A percentile compares a stretch with the other conserved stretches of the same genome.
phyloP scores from a whole-genome alignment of 2,329 filamentous ascomycete species.

The Microsporum canis region DNA sequence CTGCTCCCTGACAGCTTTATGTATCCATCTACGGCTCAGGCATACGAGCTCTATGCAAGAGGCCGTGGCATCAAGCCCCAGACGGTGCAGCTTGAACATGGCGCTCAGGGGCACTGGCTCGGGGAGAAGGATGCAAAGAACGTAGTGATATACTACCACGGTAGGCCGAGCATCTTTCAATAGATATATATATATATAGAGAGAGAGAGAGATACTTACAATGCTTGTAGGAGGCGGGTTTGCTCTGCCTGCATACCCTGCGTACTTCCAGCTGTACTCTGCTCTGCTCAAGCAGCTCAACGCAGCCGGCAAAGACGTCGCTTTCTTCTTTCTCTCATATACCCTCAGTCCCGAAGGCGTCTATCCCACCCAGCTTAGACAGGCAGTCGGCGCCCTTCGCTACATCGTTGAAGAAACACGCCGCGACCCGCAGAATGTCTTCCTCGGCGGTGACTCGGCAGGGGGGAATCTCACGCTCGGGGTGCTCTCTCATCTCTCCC shows the following conservation, averaged over 20 bases:
- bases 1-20: background rate
- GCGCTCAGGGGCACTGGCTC: slow-evolving; percentile 29
- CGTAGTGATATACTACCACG: slow-evolving; percentile 30
- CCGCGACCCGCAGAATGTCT: slow-evolving; percentile 26
- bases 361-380: slow-evolving; percentile 35
- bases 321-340: slow-evolving; percentile 47
- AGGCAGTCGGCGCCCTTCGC: slow-evolving; percentile 32
- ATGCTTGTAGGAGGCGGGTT: slow-evolving; percentile 44
- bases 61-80: slow-evolving; percentile 21
- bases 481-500: slow-evolving; percentile 34
- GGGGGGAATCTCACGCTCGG: slow-evolving; percentile 33
- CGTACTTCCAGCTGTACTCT: slow-evolving; percentile 29
- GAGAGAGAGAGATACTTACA: background rate
- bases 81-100: slow-evolving; percentile 23
- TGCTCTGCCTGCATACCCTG: slow-evolving; percentile 36
- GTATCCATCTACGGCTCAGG: slow-evolving; percentile 17
- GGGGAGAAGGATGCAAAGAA: slow-evolving; percentile 31
- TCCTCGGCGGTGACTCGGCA: slow-evolving; percentile 36
- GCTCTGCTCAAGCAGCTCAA: slow-evolving; percentile 38
- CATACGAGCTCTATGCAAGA: slow-evolving; percentile 21
- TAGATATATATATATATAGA: background rate
- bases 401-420: slow-evolving; percentile 28
- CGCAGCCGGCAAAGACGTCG: slow-evolving; percentile 35
- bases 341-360: slow-evolving; percentile 40
- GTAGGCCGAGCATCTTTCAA: slow-evolving; percentile 15